These are phyloP conservation scores for Kalaharituber pfeilii DNA, from an alignment of 2,329 filamentous ascomycete genomes.

Conservation along the genomic window DNA sequence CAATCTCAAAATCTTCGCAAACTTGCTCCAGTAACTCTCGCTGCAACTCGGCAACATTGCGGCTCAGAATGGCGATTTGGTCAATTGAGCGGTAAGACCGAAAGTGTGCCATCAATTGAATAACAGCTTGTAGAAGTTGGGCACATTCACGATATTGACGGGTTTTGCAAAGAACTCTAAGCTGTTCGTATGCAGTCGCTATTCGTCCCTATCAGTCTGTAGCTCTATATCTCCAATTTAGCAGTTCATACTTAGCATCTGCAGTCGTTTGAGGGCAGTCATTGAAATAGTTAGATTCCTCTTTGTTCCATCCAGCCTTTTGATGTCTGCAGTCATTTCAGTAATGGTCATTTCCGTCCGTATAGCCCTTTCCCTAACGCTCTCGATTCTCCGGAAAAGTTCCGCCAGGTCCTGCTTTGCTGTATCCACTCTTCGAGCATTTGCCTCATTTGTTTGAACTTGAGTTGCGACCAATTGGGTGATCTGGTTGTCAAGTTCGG, in stretches of 20 bases:
- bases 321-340: slow-evolving; percentile 97
- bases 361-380: slow-evolving; percentile 70
- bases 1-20: slow-evolving; percentile 96
- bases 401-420: slow-evolving; percentile 78
- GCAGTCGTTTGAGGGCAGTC: slow-evolving; percentile 89
- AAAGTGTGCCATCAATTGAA: slow-evolving; percentile 97
- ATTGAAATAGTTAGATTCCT: slow-evolving; percentile 91
- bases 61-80: slow-evolving; percentile 83
- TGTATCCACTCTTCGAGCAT: slow-evolving; percentile 75
- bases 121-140: slow-evolving; percentile 78
- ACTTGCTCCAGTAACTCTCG: slow-evolving; percentile 86
- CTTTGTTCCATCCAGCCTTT: slow-evolving; percentile 89
- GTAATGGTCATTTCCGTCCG: slow-evolving; percentile 92
- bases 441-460: slow-evolving; percentile 69
- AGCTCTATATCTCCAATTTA: background rate
- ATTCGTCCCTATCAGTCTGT: background rate
- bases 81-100: slow-evolving; percentile 96
- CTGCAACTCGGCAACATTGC: slow-evolving; percentile 85
- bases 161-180: slow-evolving; percentile 63
- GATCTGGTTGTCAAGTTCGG: slow-evolving; percentile 70
- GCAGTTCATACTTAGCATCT: slow-evolving; percentile 55
- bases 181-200: slow-evolving; percentile 89
- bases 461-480: slow-evolving; percentile 53
- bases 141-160: slow-evolving; percentile 91
- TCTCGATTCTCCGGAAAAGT: slow-evolving; percentile 88